A percentile compares a stretch with the other conserved stretches of the same genome.
Evolutionary conservation across 2,329 filamentous ascomycete species (phyloP).

Genomic region (Talaromyces sp.): DNA sequence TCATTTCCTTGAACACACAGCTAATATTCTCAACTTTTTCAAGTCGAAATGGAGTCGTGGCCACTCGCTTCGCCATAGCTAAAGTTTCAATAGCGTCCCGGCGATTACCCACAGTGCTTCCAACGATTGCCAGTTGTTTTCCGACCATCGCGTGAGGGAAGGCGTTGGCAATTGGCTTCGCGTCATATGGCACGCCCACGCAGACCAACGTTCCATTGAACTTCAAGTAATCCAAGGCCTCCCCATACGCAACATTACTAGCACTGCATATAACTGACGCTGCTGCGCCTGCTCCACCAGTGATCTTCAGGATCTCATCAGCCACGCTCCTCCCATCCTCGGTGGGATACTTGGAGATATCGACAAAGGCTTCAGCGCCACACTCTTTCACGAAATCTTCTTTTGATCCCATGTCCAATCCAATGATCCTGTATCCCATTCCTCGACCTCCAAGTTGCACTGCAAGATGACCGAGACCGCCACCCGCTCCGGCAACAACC

Average conservation of each 20-base stretch:
- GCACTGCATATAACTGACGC: conserved; percentile 6
- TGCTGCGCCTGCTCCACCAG: background rate
- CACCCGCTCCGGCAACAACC: conserved; percentile 61
- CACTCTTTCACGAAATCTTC: conserved; percentile 2
- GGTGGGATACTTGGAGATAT: conserved; percentile 2
- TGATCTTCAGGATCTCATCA: background rate
- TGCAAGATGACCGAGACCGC: conserved; percentile 64
- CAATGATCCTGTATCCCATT: conserved; percentile 10
- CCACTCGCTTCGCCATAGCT: conserved; percentile 4
- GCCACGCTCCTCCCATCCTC: background rate
- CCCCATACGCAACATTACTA: conserved; percentile 8
- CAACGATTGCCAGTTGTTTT: conserved; percentile 4
- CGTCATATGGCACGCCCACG: conserved; percentile 6
- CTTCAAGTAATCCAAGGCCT: conserved; percentile 2
- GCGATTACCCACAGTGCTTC: conserved; percentile 6
- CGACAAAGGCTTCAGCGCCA: conserved; percentile 8
- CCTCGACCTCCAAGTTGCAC: conserved; percentile 53
- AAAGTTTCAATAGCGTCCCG: conserved; percentile 5
- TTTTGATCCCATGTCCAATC: conserved; percentile 1
- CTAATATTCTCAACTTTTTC: background rate
- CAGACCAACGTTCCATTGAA: conserved; percentile 12
- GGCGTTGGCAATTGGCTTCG: conserved; percentile 11
- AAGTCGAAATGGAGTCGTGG: background rate
- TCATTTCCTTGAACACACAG: conserved; percentile 2
- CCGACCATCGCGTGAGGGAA: conserved; percentile 17